Evolutionary conservation across 2,329 filamentous ascomycete species (phyloP), one percentile per base, ranked within the genome.

Genomic region (Fonsecaea erecta): DNA sequence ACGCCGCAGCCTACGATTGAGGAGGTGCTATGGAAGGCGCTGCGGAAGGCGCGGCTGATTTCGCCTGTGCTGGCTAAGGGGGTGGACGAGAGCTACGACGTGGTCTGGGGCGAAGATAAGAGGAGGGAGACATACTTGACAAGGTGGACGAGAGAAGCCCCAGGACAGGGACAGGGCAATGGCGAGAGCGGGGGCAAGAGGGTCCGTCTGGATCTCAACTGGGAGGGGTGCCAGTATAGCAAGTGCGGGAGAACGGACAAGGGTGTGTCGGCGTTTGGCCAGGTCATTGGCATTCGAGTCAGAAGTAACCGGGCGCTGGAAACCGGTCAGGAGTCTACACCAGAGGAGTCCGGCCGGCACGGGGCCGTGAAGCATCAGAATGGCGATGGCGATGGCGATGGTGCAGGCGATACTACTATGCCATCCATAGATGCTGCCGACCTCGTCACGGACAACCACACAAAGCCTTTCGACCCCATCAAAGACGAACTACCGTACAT

Each of bases 221-320:
- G 92, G 85, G 87, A 91, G 35, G 88, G 89, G 7, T 93, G 88
- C 77, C 91, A 96, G 67, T 99, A 98, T 77, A 93, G 91, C 37
- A 99, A 99, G 77, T 97, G 94, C 74, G 95, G 95, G 1, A 85
- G 95, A 68, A 99, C 95, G 18, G 95, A 99, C 76, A 85, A 88
- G 60, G 95, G 95, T 12, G 95, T 99, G 37, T 97, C 93, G 77
- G 93, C 95, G 2, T 99, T 99, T 80, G 95, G 95, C 0, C 95
- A 99, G 80, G 95, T 99, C 63, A 88, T 99, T 73, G 90, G 88
- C 0, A 80, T 99, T 46, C 82, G 90, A 62, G 88, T 99, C 16
- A 84, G 94, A 74, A 97, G 93, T 77, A 90, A 90, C 72, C 82
- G 85, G 70, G 92, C 92, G 0, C 74, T 89, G 11, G 35, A 61